Evolutionary conservation across 768 basidiomycete genomes (phyloP).

Genomic region (Coprinopsis cinerea): DNA sequence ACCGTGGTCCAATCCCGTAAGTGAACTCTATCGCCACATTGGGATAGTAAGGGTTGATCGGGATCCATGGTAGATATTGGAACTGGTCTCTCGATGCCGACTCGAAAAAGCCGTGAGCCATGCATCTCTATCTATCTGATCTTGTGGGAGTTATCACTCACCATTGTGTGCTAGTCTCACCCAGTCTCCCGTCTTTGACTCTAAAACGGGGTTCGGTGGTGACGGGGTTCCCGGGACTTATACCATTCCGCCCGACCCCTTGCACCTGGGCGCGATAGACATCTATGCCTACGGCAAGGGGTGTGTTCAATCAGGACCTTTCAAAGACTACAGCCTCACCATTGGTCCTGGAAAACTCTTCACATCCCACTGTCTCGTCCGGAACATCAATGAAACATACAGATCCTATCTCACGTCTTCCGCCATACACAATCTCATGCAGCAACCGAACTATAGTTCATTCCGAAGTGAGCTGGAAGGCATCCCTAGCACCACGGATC

Average conservation of each 20-base stretch:
- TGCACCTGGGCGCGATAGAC: slow-evolving; percentile 2
- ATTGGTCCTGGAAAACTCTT: slow-evolving; percentile 28
- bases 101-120: slow-evolving; percentile 13
- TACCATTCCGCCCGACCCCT: slow-evolving; percentile 18
- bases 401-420: slow-evolving; percentile 15
- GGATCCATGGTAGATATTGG: slow-evolving; percentile 28
- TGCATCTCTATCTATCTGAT: neutral
- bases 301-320: slow-evolving; percentile 28
- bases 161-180: slow-evolving; percentile 19
- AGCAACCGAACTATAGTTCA: slow-evolving; percentile 23
- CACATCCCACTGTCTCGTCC: slow-evolving; percentile 30
- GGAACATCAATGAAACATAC: slow-evolving; percentile 22
- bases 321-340: slow-evolving; percentile 26
- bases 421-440: slow-evolving; percentile 18
- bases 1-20: slow-evolving; percentile 29
- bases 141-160: neutral
- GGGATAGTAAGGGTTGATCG: neutral
- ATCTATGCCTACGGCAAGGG: slow-evolving; percentile 14
- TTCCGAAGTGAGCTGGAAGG: slow-evolving; percentile 35
- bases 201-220: slow-evolving; percentile 32
- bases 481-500: slow-evolving; percentile 18
- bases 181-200: slow-evolving; percentile 29
- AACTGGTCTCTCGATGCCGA: slow-evolving; percentile 34
- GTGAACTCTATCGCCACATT: slow-evolving; percentile 7
- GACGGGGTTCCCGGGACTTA: slow-evolving; percentile 26